Percentiles rank a stretch among this genome's conserved stretches.
Evolutionary conservation across 768 basidiomycete species (phyloP).

Genomic region (Coprinopsis cinerea): DNA sequence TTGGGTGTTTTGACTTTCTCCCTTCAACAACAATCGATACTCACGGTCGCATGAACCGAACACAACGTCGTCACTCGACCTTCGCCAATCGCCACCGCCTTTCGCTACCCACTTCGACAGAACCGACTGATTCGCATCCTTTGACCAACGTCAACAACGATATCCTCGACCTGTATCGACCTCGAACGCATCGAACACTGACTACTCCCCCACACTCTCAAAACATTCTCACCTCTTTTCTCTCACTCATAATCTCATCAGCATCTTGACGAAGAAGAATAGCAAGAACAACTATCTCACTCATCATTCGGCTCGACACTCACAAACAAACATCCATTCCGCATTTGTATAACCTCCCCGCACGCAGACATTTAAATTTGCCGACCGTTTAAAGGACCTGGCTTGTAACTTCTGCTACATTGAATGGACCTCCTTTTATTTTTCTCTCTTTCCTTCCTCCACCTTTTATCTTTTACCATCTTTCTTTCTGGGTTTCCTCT

Average conservation of each 20-base stretch:
- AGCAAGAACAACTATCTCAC: not conserved
- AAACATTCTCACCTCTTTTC: too few species aligned
- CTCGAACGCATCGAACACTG: too few species aligned
- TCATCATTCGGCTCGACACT: not conserved
- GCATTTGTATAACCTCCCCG: not conserved
- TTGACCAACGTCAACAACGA: too few species aligned
- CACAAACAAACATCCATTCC: not conserved
- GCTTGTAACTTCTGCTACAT: not conserved
- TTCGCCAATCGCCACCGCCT: too few species aligned
- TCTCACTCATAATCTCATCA: not conserved
- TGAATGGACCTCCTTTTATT: not conserved
- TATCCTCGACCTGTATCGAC: too few species aligned
- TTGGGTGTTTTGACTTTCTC: too few species aligned
- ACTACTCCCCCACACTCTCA: too few species aligned
- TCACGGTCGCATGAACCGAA: too few species aligned
- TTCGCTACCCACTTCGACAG: too few species aligned
- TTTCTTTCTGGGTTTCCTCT: not conserved
- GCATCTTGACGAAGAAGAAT: not conserved
- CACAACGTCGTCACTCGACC: too few species aligned
- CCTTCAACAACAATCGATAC: too few species aligned
- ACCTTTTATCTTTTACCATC: not conserved
- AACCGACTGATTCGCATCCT: too few species aligned
- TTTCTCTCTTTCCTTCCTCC: conserved; percentile 1
- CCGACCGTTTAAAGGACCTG: not conserved
- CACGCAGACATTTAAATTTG: not conserved